A percentile compares a stretch with the other conserved stretches of the same genome.
Evolutionary conservation across 805 yeast species (phyloP).

Genomic region (Candida vaughaniae): DNA sequence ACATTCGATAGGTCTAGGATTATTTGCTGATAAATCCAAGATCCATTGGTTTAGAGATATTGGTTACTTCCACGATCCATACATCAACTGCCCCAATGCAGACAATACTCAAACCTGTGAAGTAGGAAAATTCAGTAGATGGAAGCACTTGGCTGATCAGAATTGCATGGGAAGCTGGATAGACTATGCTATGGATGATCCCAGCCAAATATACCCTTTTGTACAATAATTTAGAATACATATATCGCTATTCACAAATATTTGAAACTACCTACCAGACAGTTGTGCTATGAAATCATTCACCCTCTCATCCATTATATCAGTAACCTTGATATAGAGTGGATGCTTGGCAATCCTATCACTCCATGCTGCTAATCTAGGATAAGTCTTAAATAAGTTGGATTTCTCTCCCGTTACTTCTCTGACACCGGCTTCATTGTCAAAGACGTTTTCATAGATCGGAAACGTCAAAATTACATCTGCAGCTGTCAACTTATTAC

Average conservation of each 20-base stretch:
- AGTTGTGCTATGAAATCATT: slow-evolving; percentile 11
- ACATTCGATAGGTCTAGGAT: slow-evolving; percentile 69
- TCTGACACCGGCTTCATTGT: slow-evolving; percentile 34
- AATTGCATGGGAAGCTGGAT: slow-evolving; percentile 79
- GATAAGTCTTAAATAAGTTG: slow-evolving; percentile 30
- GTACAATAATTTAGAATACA: neutral
- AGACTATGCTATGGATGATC: slow-evolving; percentile 29
- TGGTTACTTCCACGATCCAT: slow-evolving; percentile 76
- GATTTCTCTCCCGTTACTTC: slow-evolving; percentile 34
- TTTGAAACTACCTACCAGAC: neutral
- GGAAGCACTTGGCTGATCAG: slow-evolving; percentile 55
- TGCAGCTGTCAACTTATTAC: slow-evolving; percentile 36
- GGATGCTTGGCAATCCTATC: slow-evolving; percentile 31
- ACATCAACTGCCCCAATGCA: slow-evolving; percentile 69
- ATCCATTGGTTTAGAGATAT: slow-evolving; percentile 89
- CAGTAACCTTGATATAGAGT: slow-evolving; percentile 27
- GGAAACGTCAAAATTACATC: slow-evolving; percentile 40
- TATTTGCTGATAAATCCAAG: slow-evolving; percentile 65
- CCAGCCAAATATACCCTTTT: neutral
- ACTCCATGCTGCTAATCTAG: slow-evolving; percentile 39
- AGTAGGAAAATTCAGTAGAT: slow-evolving; percentile 54
- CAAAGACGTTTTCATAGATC: slow-evolving; percentile 32
- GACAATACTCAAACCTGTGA: slow-evolving; percentile 45
- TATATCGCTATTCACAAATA: too few relatives aligned
- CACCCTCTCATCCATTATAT: slow-evolving; percentile 29